Evolutionary conservation across 768 basidiomycete genomes (phyloP).

Genomic region (Mycena albidolilacea): DNA sequence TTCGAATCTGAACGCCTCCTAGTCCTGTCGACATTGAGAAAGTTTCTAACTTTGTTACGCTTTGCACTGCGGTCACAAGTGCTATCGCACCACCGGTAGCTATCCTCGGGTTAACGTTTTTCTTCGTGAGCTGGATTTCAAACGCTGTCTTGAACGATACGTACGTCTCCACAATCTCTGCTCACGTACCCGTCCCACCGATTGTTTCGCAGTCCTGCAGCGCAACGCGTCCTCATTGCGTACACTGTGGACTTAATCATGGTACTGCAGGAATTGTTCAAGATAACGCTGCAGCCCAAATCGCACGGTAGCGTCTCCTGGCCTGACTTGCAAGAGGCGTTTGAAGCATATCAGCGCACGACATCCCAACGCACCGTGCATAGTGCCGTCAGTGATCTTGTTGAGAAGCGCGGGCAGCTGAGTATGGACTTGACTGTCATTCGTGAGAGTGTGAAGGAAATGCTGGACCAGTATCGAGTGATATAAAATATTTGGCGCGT

Average conservation of each 20-base stretch:
- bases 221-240: slow-evolving; percentile 6
- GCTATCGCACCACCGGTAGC: too few species aligned
- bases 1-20: too few species aligned
- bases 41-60: too few species aligned
- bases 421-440: not conserved
- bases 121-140: too few species aligned
- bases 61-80: too few species aligned
- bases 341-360: slow-evolving; percentile 9
- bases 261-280: slow-evolving; percentile 13
- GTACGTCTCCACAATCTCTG: too few species aligned
- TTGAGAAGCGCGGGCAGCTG: not conserved
- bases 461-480: not conserved
- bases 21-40: too few species aligned
- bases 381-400: not conserved
- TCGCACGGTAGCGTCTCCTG: not conserved
- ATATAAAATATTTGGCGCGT: too few species aligned
- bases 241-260: slow-evolving; percentile 11
- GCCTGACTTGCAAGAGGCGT: slow-evolving; percentile 1
- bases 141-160: too few species aligned
- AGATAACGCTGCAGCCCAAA: slow-evolving; percentile 4
- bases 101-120: too few species aligned
- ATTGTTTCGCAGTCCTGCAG: slow-evolving; percentile 7
- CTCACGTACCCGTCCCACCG: not conserved
- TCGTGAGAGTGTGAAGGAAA: slow-evolving; percentile 4
- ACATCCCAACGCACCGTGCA: not conserved